Evolutionary conservation across 768 basidiomycete species (phyloP), one percentile per base, ranked within the genome.

Genomic region (Infundibulicybe gibba): DNA sequence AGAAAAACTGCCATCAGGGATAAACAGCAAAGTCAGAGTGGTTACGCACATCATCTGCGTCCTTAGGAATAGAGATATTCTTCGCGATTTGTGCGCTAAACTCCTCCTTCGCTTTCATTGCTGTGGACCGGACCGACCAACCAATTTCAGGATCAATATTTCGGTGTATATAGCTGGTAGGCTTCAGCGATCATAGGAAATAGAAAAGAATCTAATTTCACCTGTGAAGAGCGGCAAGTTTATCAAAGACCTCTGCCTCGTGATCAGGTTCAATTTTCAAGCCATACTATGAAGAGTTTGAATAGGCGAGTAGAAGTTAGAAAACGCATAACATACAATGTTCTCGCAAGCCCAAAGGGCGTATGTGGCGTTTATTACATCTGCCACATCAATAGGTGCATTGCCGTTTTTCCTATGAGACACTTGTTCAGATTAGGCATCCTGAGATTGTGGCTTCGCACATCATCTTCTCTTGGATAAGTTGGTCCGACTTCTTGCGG

Each of bases 311-410:
- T 3, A 13, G 35, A 6, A 25, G 32, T 37, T 34, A 13, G 15
- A 15, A 31, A 16, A 16, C 14, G 44, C 43, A n/a, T 2, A 3
- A 41, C 54, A 39, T 44, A 63, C 62, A 15, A 63, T 48, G 9
- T 53, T 53, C 17, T 56, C 50, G 45, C 59, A 60, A 32, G 59
- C 60, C 62, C 62, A 63, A 13, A 56, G 51, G 17, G 54, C 58
- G 39, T 59, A 63, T 2, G 56, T 54, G 5, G 49, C 51, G 46
- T 61, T 60, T 38, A 63, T 61, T 2, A 63, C 53, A 40, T 60
- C 58, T 13, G 57, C 54, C 13, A 62, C 49, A 45, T 62, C 61
- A 16, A 61, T 47, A 11, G 43, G 39, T 35, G 44, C 42, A 20
- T 47, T 37, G 11, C 37, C 52, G 21, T 35, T 45, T 32, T 13